Base-by-base conservation (phyloP, 805 yeast genomes). In the Starmerella khaoyaiensis region DNA sequence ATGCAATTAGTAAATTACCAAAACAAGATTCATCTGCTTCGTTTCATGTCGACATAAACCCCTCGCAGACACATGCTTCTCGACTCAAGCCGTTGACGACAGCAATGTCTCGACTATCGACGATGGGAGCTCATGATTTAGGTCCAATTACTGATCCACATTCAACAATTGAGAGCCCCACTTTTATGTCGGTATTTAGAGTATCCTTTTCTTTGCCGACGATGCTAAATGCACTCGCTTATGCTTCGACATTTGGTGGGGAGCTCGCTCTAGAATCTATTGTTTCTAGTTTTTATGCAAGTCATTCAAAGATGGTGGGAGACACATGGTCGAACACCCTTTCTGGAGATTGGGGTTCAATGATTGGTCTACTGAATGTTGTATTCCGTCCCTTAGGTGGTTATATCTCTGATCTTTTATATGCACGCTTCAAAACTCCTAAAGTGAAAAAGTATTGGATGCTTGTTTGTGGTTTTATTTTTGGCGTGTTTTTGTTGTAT, bases 401-500 rank as follows among this genome's bases (percentile, higher is more conserved):
- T 3, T 41, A 21, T 23, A 32, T 44, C n/a, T 38, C 44, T n/a
- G 63, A 60, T 40, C 20, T 44, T 2, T 45, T 59, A n/a, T 60
- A 57, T 40, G 31, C 25, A 7, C 37, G 43, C 6, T 57, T 51
- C 48, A 47, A 49, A 20, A 51, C 59, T 4, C 55, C 58, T 4
- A 47, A 48, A 36, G 58, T 48, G 10, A 59, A 60, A 37, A 59
- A 58, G 44, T 52, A 48, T 35, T 58, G 62, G 62, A 46, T 56
- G 47, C 31, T 47, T 23, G 34, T 44, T 15, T 53, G 56, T 37
- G 57, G 60, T 18, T 42, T 54, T 15, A 37, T 55, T 43, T 46
- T 57, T 41, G 63, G 64, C 2, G 41, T 59, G 4, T 60, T 60
- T 36, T 41, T 59, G 31, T 38, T 60, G 5, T 59, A 61, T 57